Conservation (phyloP, 2,329 filamentous ascomycete species). For the Claviceps arundinis region DNA sequence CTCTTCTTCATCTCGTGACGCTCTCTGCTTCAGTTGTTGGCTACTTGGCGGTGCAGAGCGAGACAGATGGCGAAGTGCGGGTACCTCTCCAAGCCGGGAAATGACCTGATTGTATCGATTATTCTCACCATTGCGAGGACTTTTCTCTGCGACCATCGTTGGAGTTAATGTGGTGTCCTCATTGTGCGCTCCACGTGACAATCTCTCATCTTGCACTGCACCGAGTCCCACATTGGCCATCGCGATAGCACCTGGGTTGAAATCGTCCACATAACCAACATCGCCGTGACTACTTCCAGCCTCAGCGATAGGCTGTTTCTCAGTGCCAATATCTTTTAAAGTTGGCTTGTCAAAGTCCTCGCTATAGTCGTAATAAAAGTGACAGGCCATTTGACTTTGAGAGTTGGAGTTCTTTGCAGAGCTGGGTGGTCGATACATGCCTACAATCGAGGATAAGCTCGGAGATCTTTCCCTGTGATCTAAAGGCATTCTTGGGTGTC, state of each 20-base stretch:
- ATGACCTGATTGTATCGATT: background rate
- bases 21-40: background rate
- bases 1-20: background rate
- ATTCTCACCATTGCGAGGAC: background rate
- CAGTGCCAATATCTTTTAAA: constrained; percentile 8
- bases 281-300: background rate
- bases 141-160: too few relatives aligned
- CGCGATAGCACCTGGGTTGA: background rate
- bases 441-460: constrained; percentile 36
- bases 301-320: constrained; percentile 9
- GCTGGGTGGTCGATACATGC: constrained; percentile 28
- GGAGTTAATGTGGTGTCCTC: background rate
- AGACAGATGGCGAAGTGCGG: constrained; percentile 1
- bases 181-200: background rate
- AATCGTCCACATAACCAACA: background rate
- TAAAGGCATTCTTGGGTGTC: constrained; percentile 21
- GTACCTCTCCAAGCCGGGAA: background rate
- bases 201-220: background rate
- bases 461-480: constrained; percentile 28
- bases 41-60: constrained; percentile 2
- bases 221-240: background rate
- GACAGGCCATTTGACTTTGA: constrained; percentile 17
- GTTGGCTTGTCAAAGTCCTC: constrained; percentile 32
- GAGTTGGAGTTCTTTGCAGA: constrained; percentile 15
- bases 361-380: constrained; percentile 40